phyloP scores from a whole-genome alignment of 2,329 filamentous ascomycete species.

The Phaeosphaeria sp. region DNA sequence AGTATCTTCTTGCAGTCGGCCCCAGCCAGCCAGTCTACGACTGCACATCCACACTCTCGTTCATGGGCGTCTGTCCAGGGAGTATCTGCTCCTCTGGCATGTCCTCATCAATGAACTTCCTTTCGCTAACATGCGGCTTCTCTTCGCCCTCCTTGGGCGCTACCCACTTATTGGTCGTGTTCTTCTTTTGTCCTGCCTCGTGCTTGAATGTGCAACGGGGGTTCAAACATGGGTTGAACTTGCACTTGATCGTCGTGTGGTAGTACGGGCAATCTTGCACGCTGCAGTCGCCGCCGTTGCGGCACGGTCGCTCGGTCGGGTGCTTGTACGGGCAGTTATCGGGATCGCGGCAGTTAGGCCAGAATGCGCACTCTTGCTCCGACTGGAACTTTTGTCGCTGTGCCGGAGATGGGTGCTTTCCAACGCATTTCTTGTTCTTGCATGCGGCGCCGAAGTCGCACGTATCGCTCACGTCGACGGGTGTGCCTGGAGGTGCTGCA shows the following conservation, averaged over 20 bases:
- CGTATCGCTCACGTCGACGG: slow-evolving; percentile 78
- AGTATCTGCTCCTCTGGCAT: slow-evolving; percentile 75
- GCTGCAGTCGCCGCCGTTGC: slow-evolving; percentile 89
- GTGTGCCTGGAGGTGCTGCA: slow-evolving; percentile 77
- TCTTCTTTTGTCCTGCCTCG: slow-evolving; percentile 81
- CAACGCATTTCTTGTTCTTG: slow-evolving; percentile 94
- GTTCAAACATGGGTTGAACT: slow-evolving; percentile 90
- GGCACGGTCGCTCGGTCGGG: slow-evolving; percentile 83
- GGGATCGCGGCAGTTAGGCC: slow-evolving; percentile 84
- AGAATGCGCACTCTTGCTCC: slow-evolving; percentile 89
- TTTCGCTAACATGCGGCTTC: slow-evolving; percentile 80
- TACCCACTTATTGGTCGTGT: slow-evolving; percentile 86
- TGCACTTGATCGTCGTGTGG: slow-evolving; percentile 84
- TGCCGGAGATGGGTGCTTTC: slow-evolving; percentile 89
- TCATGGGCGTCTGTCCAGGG: slow-evolving; percentile 53
- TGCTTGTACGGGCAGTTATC: slow-evolving; percentile 88
- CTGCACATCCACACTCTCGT: slow-evolving; percentile 28
- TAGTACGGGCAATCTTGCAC: slow-evolving; percentile 86
- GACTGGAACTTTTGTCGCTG: slow-evolving; percentile 78
- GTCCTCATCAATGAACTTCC: slow-evolving; percentile 81
- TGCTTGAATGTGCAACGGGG: slow-evolving; percentile 89
- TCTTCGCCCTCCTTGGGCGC: slow-evolving; percentile 56
- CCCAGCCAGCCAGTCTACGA: slow-evolving; percentile 14
- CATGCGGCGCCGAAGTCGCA: slow-evolving; percentile 90
- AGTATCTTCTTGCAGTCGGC: neutral